phyloP scores from a whole-genome alignment of 208 protist genomes.

The Entamoeba histolytica region DNA sequence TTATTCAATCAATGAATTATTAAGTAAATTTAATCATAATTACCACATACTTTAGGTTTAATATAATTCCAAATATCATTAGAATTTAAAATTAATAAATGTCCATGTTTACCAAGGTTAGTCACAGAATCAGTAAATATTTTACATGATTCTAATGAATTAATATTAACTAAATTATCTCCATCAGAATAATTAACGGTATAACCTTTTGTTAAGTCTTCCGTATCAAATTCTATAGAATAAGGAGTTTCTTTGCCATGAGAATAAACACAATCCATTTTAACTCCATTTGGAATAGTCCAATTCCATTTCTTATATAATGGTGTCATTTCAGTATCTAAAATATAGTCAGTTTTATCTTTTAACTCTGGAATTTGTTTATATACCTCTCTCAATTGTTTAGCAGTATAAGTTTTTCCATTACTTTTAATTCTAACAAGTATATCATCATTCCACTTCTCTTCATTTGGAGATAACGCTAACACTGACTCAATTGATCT shows the following conservation, averaged over 20 bases:
- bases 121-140: neutral
- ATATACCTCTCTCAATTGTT: neutral
- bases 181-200: neutral
- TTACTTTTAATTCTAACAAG: neutral
- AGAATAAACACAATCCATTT: neutral
- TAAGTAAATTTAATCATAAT: neutral
- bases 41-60: neutral
- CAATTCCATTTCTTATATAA: neutral
- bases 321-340: neutral
- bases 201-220: neutral
- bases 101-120: neutral
- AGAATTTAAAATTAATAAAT: neutral
- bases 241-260: neutral
- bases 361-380: neutral
- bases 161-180: neutral
- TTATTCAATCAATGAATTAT: no score
- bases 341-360: neutral
- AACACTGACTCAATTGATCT: neutral
- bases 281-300: neutral
- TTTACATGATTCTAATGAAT: neutral
- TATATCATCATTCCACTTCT: neutral
- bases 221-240: neutral
- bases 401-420: neutral
- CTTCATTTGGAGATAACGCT: neutral
- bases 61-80: neutral